Base-by-base conservation (phyloP, 768 basidiomycete genomes). In the Suillus bovinus region DNA sequence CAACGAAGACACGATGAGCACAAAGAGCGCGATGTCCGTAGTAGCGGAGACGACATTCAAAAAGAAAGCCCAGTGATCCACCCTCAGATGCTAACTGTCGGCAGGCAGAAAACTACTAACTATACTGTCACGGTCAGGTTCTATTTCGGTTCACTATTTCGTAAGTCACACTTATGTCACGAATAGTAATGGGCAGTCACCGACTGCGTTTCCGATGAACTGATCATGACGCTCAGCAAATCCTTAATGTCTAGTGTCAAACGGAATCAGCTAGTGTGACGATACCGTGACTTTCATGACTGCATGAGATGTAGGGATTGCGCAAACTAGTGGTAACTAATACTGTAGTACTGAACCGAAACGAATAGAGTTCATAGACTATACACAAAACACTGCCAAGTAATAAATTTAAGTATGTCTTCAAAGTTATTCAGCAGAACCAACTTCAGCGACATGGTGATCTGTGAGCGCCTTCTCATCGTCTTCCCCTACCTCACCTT, bases 401-500 rank as follows among this genome's bases (percentile, higher is more conserved):
- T 24, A 24, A 47, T 14, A 7, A 16, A 6, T 47, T 47, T 7
- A 27, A 34, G 38, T 33, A 36, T 56, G 16, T 22, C 33, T 47
- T 61, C 46, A 63, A 14, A 56, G 47, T 49, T 64, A 64, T 41
- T 66, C 67, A 38, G 65, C 58, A 42, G 55, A 46, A 53, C 11
- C 57, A 31, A 61, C 69, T 54, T 73, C 69, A 44, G 50, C 57
- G 47, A 46, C 61, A 11, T 60, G 53, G 31, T 61, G 59, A 4
- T 66, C 64, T 56, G 64, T 39, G 34, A 78, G 66, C 42, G 74
- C 69, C 29, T 67, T 69, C 33, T 78, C 79, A 33, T 79, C 79
- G 47, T 81, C 83, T 61, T 86, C 86, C 10, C 89, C 88, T 31
- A 89, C 79, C 55, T 80, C 75, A 16, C 88, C 87, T 60, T 81